These are phyloP conservation scores for Brettanomyces custersianus DNA, from an alignment of 805 yeast genomes.

Conservation along the genomic window DNA sequence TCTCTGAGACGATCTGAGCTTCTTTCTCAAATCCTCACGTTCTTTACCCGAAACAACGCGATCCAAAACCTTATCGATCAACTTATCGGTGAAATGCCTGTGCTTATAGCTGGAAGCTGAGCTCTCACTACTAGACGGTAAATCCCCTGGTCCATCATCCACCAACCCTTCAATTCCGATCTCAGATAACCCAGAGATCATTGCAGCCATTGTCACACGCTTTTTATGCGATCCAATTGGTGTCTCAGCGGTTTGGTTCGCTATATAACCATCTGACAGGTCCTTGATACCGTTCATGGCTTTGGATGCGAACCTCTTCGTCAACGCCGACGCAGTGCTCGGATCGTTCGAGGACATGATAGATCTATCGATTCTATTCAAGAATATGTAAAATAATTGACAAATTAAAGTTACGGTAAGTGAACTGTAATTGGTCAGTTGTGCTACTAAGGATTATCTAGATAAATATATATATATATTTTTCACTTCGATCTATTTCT, in stretches of 20 bases:
- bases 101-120: conserved; percentile 2
- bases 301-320: conserved; percentile 2
- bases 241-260: neutral
- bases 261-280: conserved; percentile 2
- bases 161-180: conserved; percentile 5
- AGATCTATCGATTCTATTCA: no score
- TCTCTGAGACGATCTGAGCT: conserved; percentile 37
- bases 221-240: conserved; percentile 2
- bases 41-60: conserved; percentile 42
- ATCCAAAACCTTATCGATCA: conserved; percentile 41
- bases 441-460: no score
- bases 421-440: no score
- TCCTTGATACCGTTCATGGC: conserved; percentile 2
- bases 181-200: conserved; percentile 3
- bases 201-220: conserved; percentile 4
- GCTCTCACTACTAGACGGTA: no score
- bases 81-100: conserved; percentile 47
- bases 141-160: no score
- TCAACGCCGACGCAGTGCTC: no score
- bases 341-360: no score
- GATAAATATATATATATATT: no score
- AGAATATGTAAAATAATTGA: no score
- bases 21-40: conserved; percentile 27
- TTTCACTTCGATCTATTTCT: no score
- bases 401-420: no score